Evolutionary conservation across 768 basidiomycete species (phyloP), one percentile per base, ranked within the genome.

Genomic region (Termitomyces sp.): DNA sequence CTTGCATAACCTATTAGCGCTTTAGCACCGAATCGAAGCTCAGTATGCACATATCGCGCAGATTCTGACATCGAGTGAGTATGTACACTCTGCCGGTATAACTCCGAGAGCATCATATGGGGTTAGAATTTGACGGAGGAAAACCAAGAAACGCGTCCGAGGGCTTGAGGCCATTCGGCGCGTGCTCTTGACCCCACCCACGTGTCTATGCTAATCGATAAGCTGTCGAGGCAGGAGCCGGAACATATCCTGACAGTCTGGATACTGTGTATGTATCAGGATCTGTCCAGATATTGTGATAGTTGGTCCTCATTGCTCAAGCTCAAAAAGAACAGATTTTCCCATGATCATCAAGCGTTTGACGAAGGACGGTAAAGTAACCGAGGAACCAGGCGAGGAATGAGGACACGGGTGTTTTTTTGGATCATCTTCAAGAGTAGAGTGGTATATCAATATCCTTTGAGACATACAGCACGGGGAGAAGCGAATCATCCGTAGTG

Each of bases 51-150:
- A 16, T 46, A 9, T 26, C 20, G 59, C 35, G 20, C 24, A 48
- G 14, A n/a, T 13, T 32, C 43, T 57, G 57, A 56, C 52, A 49
- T 55, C 47, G 50, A 28, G 35, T n/a, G 40, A 43, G 11, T 51
- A 48, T 53, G 40, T 36, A 18, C n/a, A 47, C 54, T 51, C 55
- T 18, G 26, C 64, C 64, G 62, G 60, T 48, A 49, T 61, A 63
- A 48, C 32, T 45, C 61, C 64, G 62, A 59, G 47, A 36, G 24
- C 41, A 32, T 48, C 48, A 57, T 55, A 33, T 59, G 55, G 46
- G 4, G 36, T 50, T 36, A 46, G 41, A 47, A 6, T 33, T 30
- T 22, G 14, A 35, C 7, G 3, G 18, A n/a, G 43, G n/a, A n/a
- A n/a, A n/a, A n/a, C n/a, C n/a, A n/a, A n/a, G n/a, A n/a, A 41